Base-by-base conservation (phyloP, 2,329 filamentous ascomycete species). In the Neonectria neomacrospora region DNA sequence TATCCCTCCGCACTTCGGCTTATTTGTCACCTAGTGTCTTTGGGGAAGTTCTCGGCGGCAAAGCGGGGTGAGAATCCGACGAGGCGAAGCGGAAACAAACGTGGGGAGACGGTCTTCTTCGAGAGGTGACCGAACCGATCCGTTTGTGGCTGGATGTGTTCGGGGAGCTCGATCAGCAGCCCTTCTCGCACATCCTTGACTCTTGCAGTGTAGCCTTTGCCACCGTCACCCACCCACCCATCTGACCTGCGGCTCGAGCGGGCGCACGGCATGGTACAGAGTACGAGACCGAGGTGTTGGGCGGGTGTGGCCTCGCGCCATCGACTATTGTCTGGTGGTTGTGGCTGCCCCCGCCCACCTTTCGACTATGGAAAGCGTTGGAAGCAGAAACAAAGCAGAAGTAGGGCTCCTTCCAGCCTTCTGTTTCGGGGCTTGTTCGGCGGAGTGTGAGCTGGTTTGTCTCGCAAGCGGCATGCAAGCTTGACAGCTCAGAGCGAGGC, bases 141-240 rank as follows among this genome's bases (percentile, higher is more conserved):
- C 47, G n/a, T n/a, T 23, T 45, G 20, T 28, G 45, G 34, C 28
- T 30, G 14, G 14, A 12, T 47, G 20, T 20, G 28, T 41, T 30
- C 53, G 56, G 42, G 39, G 39, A 26, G 48, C 39, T 32, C 37
- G 56, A 59, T 59, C 48, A 58, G 55, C 47, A 37, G 47, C 26
- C 11, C 47, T 51, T 16, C 55, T 51, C 11, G 37, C 16, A 53
- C 23, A 41, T 41, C 56, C 48, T 50, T 44, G 48, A 59, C 41
- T 37, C 48, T 20, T 23, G 32, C 48, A 58, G 23, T 42, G 32
- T 32, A 30, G 26, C 39, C 8, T 61, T 56, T 57, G 45, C 58
- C 58, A 61, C 58, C 28, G 18, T 30, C 44, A n/a, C 23, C 22
- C 44, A 50, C 47, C 26, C 47, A n/a, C 20, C 52, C 28, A 18